phyloP scores from a whole-genome alignment of 768 basidiomycete genomes.

The Panaeolus cyanescens region DNA sequence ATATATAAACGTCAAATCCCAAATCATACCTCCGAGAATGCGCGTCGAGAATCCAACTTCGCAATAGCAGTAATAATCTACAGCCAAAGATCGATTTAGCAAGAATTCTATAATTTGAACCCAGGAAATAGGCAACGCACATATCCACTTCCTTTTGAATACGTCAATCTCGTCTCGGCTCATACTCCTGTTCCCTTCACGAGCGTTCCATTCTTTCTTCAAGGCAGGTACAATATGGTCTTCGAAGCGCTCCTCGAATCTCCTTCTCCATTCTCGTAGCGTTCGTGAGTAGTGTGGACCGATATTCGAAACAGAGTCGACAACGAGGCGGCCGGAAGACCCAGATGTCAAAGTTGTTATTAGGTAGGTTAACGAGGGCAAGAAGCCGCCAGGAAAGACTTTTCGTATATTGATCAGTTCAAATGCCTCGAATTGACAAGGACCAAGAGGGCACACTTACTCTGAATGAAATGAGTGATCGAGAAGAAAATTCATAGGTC shows the following conservation, averaged over 20 bases:
- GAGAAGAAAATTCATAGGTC: slow-evolving; percentile 13
- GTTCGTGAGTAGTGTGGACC: slow-evolving; percentile 81
- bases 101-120: no score
- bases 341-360: slow-evolving; percentile 46
- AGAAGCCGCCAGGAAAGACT: slow-evolving; percentile 74
- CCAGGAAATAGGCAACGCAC: slow-evolving; percentile 36
- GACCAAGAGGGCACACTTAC: slow-evolving; percentile 15
- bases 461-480: slow-evolving; percentile 16
- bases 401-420: neutral
- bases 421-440: neutral
- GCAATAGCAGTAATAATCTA: slow-evolving; percentile 59
- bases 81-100: neutral
- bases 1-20: no score
- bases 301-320: slow-evolving; percentile 71
- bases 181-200: slow-evolving; percentile 20
- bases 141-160: slow-evolving; percentile 76
- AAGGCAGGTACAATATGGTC: slow-evolving; percentile 59
- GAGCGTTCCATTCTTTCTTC: slow-evolving; percentile 55
- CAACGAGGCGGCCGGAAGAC: slow-evolving; percentile 53
- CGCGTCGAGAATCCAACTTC: slow-evolving; percentile 75
- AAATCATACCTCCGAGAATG: slow-evolving; percentile 56
- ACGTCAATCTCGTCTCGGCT: slow-evolving; percentile 64
- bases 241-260: slow-evolving; percentile 63
- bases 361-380: slow-evolving; percentile 65
- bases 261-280: slow-evolving; percentile 70